Evolutionary conservation across 306 rosid species (phyloP), one percentile per base, ranked within the genome.

Genomic region (Fragaria ananassa): DNA sequence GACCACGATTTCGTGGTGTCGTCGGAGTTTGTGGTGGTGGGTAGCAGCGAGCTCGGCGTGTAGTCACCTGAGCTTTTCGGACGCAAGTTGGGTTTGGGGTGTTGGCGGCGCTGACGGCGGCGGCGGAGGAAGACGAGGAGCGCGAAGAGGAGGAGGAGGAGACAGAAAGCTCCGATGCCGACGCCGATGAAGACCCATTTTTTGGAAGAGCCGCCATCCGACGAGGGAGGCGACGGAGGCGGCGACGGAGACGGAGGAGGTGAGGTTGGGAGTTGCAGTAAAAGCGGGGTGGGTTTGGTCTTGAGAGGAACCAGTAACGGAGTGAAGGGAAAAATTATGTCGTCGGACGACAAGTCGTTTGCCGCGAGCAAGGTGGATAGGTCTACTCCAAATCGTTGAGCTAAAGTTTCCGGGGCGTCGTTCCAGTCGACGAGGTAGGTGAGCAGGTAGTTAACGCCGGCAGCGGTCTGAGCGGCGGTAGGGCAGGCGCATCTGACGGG

Each of bases 401-500:
- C 87, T 23, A 91, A 85, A 4, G 57, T 0, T 0, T 17, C 80
- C 6, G 25, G 83, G 5, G 71, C 10, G 35, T 91, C 91, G 0
- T 64, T 81, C 23, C 15, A 1, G 29, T 87, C 10, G 8, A 88
- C 74, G 27, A 88, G 35, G 71, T 88, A 91, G 0, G 83, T 68
- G 7, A 91, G 83, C 54, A 91, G 83, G 83, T 75, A 91, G 58
- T 82, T 83, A 76, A 82, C 58, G 1, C 91, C 97, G 3, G 68
- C 69, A 17, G 78, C 81, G 1, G 15, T 57, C 80, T 91, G 97
- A 21, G 63, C 78, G 45, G 23, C 7, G 0, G 93, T 89, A 0
- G 91, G 94, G 72, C 97, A 89, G 1, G 90, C 97, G 11, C 97
- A 91, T n/a, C 91, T 25, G 5, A 91, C 90, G 1, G 94, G 97